Evolutionary conservation across 306 rosid genomes (phyloP), one percentile per base, ranked within the genome.

Genomic region (Fragaria ananassa): DNA sequence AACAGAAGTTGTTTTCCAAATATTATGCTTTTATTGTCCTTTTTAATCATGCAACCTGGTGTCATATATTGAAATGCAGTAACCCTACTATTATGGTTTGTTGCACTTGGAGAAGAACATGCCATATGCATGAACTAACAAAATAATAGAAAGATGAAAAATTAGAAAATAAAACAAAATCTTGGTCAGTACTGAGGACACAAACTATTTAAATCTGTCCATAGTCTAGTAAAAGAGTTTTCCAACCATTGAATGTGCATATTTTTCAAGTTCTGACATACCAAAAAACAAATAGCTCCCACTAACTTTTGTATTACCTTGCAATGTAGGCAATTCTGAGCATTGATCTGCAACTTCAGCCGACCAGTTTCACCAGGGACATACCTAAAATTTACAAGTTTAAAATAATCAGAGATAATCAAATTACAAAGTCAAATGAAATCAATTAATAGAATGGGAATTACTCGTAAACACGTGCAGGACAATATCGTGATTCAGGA

Each of bases 401-500:
- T 51, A 39, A 39, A 77, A 10, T 34, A 34, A 68, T 70, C 71
- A 54, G 51, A 57, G 76, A 71, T 27, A 72, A 68, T 66, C 61
- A 49, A 70, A 44, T 41, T 25, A 74, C 54, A 23, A 73, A 44
- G 46, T 41, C 49, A 67, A 72, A 79, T 13, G 70, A 65, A 53
- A 75, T 78, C 68, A 69, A 35, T 53, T 7, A 67, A 46, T 68
- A 23, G 68, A 74, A 71, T 50, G 54, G 31, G 17, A 76, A 71
- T 90, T 94, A 92, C 98, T 95, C 97, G 10, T 95, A 95, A 86
- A 92, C 97, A 41, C 93, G 89, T 25, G 97, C 98, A 57, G 98
- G 98, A 78, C 98, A 95, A 71, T 89, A 95, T 80, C 96, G 91
- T 6, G 97, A 89, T 80, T 92, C 93, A 0, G 93, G 97, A 71